Evolutionary conservation across 441 rosid species (phyloP), one percentile per base, ranked within the genome.

Genomic region (Corymbia citriodora): DNA sequence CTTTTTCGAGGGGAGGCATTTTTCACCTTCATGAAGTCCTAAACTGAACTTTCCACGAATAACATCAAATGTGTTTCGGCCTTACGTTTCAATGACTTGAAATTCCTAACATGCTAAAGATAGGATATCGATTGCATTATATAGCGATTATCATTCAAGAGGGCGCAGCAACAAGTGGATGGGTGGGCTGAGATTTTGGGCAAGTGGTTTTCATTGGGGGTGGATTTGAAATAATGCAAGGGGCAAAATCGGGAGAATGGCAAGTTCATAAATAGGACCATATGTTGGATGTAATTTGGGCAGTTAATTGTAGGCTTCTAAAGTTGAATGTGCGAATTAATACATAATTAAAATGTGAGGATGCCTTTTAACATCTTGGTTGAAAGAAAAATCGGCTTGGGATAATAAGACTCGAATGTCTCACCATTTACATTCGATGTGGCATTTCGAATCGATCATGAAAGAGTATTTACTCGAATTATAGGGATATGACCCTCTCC

Each of bases 381-480:
- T 0, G 50, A 45, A 74, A 40, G 50, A 36, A 74, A 74, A 74
- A 74, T 74, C 0, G 40, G 45, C 29, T 40, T 11, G 16, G 83
- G 16, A 74, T 40, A 8, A 21, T 21, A 40, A 74, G 50, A 40
- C 50, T 74, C 21, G 29, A 74, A 74, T 23, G 6, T 31, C 33
- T 29, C 45, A 16, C 13, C 3, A 0, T 70, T 70, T 70, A 17
- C 3, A 17, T 70, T 17, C 0, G 0, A 17, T 0, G 0, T 33
- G 4, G 3, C 12, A 33, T 12, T 13, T 63, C 70, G 3, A 6
- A 63, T 63, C 0, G 9, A 33, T 70, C 23, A 33, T 3, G 23
- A 17, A 8, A 31, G 23, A 16, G 45, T 33, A 70, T 6, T 8
- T 19, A 19, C 48, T 72, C 2, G 15, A 10, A 36, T 10, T 3